Conservation (phyloP, 2,329 filamentous ascomycete genomes). For the Calonectria hawksworthii region DNA sequence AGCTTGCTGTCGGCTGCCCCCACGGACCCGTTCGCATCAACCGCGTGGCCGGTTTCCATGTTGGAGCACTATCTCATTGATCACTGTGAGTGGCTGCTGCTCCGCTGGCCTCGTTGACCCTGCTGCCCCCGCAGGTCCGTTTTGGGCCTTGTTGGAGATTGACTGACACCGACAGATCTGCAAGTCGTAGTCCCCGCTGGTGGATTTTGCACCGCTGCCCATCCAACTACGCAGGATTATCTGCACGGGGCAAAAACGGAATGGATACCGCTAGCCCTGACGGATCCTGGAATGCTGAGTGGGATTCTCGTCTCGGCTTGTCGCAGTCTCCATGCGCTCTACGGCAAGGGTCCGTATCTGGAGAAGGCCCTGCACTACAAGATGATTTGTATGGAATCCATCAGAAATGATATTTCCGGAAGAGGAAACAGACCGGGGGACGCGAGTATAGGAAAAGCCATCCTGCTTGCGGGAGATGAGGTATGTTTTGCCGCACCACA, state of each 20-base stretch:
- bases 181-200: neutral
- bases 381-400: conserved; percentile 10
- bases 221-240: neutral
- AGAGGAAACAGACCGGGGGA: neutral
- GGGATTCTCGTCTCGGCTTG: conserved; percentile 5
- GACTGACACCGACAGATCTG: neutral
- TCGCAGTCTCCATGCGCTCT: neutral
- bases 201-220: neutral
- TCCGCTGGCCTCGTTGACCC: neutral
- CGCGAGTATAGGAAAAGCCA: conserved; percentile 11
- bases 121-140: neutral
- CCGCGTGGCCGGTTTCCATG: conserved; percentile 1
- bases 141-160: neutral
- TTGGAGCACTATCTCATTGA: conserved; percentile 5
- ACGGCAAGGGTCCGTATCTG: neutral
- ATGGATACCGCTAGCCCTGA: conserved; percentile 15
- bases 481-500: neutral
- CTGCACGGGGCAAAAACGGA: neutral
- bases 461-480: conserved; percentile 8
- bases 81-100: conserved; percentile 4
- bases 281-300: conserved; percentile 3
- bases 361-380: conserved; percentile 6
- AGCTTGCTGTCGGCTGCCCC: conserved; percentile 9
- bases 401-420: neutral
- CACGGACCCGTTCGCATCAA: conserved; percentile 9